A percentile compares a stretch with the other conserved stretches of the same genome.
These are phyloP conservation scores for Schoenoplectus tabernaemontani DNA, from an alignment of 202 grass and related monocot species.

Conservation along the genomic window DNA sequence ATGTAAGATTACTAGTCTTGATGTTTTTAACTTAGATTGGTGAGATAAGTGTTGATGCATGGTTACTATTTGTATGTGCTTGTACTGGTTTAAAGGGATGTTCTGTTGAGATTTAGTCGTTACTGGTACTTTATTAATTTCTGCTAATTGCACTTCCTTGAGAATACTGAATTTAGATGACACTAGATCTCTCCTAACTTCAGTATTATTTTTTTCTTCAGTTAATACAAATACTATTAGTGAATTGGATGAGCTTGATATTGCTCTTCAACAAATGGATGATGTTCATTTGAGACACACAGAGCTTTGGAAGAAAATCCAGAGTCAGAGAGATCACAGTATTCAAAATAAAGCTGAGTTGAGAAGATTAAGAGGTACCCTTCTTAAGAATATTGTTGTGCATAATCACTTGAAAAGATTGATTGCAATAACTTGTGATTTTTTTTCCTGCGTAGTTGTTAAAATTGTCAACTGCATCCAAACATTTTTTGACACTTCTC, in stretches of 20 bases:
- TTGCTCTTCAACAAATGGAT: conserved; percentile 31
- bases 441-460: neutral
- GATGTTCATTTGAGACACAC: conserved; percentile 69
- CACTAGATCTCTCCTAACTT: neutral
- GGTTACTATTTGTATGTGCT: neutral
- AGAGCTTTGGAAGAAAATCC: conserved; percentile 39
- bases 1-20: conserved; percentile 12
- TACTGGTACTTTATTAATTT: neutral
- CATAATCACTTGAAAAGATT: conserved; percentile 16
- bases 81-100: neutral
- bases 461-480: neutral
- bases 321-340: conserved; percentile 46
- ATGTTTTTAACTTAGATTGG: neutral
- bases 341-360: conserved; percentile 49
- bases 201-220: conserved; percentile 20
- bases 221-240: conserved; percentile 21
- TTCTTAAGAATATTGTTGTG: conserved; percentile 12
- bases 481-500: neutral
- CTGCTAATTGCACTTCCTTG: neutral
- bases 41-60: neutral
- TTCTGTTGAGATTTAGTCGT: neutral
- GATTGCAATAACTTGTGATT: neutral
- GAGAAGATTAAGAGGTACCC: conserved; percentile 67
- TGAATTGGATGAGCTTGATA: conserved; percentile 35
- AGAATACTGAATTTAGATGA: neutral